Evolutionary conservation across 164 flowering plant species (phyloP).

Genomic region (Buxus sempervirens): DNA sequence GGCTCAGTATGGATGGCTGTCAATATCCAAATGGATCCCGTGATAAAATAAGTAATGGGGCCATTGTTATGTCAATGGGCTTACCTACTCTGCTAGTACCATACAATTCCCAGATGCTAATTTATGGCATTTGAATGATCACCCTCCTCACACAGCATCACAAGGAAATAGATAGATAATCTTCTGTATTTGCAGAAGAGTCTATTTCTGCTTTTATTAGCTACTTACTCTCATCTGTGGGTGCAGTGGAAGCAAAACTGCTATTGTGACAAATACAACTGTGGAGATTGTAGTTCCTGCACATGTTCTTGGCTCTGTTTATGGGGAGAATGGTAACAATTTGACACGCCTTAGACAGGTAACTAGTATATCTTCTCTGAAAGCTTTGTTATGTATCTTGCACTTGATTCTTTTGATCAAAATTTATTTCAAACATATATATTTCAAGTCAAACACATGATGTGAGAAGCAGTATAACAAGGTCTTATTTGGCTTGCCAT

Average conservation of each 20-base stretch:
- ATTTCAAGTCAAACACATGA: not conserved
- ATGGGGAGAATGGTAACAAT: slow-evolving; percentile 81
- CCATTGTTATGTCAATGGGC: not conserved
- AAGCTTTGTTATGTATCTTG: not conserved
- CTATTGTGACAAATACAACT: slow-evolving; percentile 71
- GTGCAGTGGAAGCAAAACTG: slow-evolving; percentile 66
- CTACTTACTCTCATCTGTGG: not conserved
- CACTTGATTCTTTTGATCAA: not conserved
- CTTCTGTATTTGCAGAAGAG: not conserved
- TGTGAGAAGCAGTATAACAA: not conserved
- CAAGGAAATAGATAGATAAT: not conserved
- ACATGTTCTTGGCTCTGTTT: slow-evolving; percentile 49
- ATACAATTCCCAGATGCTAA: not conserved
- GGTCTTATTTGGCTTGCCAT: no score
- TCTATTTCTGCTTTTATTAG: not conserved
- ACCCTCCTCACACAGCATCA: not conserved
- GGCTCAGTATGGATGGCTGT: no score
- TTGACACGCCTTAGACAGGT: slow-evolving; percentile 79
- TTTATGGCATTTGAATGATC: not conserved
- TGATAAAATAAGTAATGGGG: not conserved
- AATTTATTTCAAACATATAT: not conserved
- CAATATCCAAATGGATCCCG: no score
- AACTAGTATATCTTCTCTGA: not conserved
- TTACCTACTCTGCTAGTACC: not conserved
- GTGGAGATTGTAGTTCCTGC: slow-evolving; percentile 79